Evolutionary conservation across 148 eudicot species (phyloP).

Genomic region (Mesembryanthemum crystallinum): DNA sequence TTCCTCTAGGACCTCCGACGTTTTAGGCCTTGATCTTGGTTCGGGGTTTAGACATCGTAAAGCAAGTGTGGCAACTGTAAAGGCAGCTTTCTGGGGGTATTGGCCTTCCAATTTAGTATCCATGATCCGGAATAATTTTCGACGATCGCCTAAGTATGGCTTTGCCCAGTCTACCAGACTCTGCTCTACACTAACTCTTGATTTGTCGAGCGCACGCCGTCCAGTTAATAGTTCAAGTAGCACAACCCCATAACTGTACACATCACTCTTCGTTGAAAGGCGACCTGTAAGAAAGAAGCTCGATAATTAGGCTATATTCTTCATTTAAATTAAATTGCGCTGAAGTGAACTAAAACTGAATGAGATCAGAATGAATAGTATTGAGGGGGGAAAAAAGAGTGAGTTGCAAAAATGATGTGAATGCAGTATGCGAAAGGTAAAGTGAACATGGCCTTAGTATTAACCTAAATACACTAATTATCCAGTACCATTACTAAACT

Average conservation of each 20-base stretch:
- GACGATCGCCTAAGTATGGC: slow-evolving; percentile 63
- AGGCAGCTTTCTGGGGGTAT: slow-evolving; percentile 76
- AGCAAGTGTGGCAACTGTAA: slow-evolving; percentile 60
- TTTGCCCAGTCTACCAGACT: slow-evolving; percentile 79
- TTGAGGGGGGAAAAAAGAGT: too few relatives aligned
- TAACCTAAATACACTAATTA: too few relatives aligned
- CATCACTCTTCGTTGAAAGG: slow-evolving; percentile 67
- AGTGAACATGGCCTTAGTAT: too few relatives aligned
- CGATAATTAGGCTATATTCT: neutral
- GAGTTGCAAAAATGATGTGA: too few relatives aligned
- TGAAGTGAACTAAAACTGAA: too few relatives aligned
- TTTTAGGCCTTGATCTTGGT: slow-evolving; percentile 60
- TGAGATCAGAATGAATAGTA: too few relatives aligned
- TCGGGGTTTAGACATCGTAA: slow-evolving; percentile 51
- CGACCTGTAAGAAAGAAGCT: slow-evolving; percentile 45
- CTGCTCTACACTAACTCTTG: slow-evolving; percentile 56
- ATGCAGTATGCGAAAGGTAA: too few relatives aligned
- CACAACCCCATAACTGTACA: slow-evolving; percentile 82
- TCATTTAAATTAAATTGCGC: too few relatives aligned
- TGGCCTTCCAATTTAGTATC: slow-evolving; percentile 79
- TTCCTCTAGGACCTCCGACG: slow-evolving; percentile 62
- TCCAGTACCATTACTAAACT: too few relatives aligned
- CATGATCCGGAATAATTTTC: slow-evolving; percentile 72
- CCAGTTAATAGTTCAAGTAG: slow-evolving; percentile 70
- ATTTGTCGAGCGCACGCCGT: slow-evolving; percentile 66